These are phyloP conservation scores for Pleurozium schreberi DNA, from an alignment of 225 moss, liverwort and hornwort genomes.

Conservation along the genomic window DNA sequence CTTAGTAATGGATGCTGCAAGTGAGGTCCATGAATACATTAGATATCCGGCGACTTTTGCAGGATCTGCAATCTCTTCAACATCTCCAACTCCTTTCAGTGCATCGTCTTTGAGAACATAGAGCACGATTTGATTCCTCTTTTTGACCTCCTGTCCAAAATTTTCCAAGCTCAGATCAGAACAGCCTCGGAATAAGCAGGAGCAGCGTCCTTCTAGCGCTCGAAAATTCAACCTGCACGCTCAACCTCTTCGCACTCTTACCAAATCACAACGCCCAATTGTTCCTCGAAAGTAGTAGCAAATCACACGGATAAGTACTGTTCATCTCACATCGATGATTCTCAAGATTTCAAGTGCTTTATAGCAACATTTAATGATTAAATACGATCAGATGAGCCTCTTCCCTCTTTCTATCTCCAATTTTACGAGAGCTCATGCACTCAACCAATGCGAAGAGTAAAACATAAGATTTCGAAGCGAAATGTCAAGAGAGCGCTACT, in stretches of 20 bases:
- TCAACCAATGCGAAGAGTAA: neutral
- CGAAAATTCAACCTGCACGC: neutral
- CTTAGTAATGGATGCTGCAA: slow-evolving; percentile 74
- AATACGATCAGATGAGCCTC: neutral
- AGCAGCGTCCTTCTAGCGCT: neutral
- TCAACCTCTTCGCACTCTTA: neutral
- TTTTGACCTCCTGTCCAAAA: slow-evolving; percentile 33
- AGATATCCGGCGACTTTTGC: slow-evolving; percentile 52
- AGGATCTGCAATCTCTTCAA: slow-evolving; percentile 21
- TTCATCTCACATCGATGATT: neutral
- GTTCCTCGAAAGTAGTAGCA: neutral
- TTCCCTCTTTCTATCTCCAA: neutral
- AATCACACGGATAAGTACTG: neutral
- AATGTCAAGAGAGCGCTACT: neutral
- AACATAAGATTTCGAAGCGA: neutral
- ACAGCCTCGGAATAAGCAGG: neutral
- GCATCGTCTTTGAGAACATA: slow-evolving; percentile 46
- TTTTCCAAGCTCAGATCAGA: neutral
- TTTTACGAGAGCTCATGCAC: neutral
- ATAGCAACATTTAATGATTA: neutral
- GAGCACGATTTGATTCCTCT: slow-evolving; percentile 39
- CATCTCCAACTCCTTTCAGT: neutral
- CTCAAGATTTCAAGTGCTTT: neutral
- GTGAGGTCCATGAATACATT: slow-evolving; percentile 65
- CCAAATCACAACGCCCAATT: neutral